Percentiles rank a stretch among this genome's conserved stretches.
Conservation (phyloP, 768 basidiomycete genomes). For the Fistulinella prunicolor region DNA sequence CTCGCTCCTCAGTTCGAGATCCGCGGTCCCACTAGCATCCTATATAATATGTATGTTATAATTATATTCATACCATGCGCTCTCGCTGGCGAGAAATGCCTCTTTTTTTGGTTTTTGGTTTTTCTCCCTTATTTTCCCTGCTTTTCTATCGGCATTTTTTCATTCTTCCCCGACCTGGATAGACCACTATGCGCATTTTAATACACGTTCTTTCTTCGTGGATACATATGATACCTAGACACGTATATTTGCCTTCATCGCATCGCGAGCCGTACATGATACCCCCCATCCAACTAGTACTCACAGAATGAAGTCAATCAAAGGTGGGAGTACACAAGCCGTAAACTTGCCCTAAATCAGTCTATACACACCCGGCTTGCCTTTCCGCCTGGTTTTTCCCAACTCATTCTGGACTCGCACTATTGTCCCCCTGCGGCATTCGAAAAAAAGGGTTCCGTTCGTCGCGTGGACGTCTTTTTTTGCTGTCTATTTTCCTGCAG, state of each 20-base stretch:
- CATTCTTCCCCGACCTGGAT: neutral
- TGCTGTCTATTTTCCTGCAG: slow-evolving; percentile 18
- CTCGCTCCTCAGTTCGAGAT: neutral
- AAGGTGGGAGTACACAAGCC: too few species aligned
- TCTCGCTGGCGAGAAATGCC: slow-evolving; percentile 6
- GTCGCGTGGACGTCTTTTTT: neutral
- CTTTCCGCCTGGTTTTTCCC: neutral
- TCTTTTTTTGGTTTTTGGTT: neutral
- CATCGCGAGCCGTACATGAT: slow-evolving; percentile 2
- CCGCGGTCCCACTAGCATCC: neutral
- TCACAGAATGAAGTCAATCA: too few species aligned
- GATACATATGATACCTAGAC: slow-evolving; percentile 6
- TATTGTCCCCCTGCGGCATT: slow-evolving; percentile 35
- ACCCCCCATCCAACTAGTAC: too few species aligned
- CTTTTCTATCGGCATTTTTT: neutral
- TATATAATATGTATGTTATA: slow-evolving; percentile 3
- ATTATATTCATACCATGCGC: neutral
- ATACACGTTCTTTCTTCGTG: slow-evolving; percentile 19
- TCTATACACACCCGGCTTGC: neutral
- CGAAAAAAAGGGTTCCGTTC: too few species aligned
- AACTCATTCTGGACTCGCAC: slow-evolving; percentile 37
- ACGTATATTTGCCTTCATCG: slow-evolving; percentile 1
- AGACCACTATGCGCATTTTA: slow-evolving; percentile 19
- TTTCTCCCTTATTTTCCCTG: neutral
- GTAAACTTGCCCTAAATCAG: slow-evolving; percentile 20